These are phyloP conservation scores for Scolecobasidium constrictum DNA, from an alignment of 2,329 filamentous ascomycete species.

Conservation along the genomic window DNA sequence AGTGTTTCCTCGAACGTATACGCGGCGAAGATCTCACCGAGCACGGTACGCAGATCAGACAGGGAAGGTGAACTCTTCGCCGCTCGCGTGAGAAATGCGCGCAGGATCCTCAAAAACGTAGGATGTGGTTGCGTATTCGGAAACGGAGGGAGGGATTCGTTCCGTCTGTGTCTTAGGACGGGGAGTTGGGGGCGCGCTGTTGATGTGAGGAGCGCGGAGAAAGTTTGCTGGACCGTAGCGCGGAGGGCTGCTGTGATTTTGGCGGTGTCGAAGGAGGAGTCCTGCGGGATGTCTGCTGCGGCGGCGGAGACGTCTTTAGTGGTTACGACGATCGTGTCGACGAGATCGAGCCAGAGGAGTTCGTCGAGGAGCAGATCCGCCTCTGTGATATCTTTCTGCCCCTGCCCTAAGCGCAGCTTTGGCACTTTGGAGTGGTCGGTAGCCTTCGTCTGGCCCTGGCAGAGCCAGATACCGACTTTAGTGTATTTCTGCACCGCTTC, in stretches of 20 bases:
- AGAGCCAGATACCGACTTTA: conserved; percentile 91
- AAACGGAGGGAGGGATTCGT: conserved; percentile 15
- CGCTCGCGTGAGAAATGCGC: conserved; percentile 77
- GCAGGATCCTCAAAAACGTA: conserved; percentile 72
- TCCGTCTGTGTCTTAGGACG: conserved; percentile 9
- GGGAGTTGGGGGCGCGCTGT: conserved; percentile 35
- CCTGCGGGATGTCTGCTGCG: conserved; percentile 32
- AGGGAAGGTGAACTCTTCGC: conserved; percentile 74
- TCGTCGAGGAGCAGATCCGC: conserved; percentile 50
- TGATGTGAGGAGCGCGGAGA: conserved; percentile 72
- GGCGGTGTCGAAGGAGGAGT: conserved; percentile 39
- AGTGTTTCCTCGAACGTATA: conserved; percentile 94
- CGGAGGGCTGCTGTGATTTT: conserved; percentile 60
- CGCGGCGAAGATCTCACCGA: conserved; percentile 83
- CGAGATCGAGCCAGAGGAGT: conserved; percentile 53
- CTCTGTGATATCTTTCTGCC: conserved; percentile 29
- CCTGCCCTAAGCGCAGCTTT: conserved; percentile 19
- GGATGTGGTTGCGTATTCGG: conserved; percentile 17
- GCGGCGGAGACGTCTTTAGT: conserved; percentile 34
- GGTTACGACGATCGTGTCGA: conserved; percentile 49
- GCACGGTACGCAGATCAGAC: conserved; percentile 72
- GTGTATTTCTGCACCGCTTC: conserved; percentile 78
- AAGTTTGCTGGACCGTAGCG: conserved; percentile 76
- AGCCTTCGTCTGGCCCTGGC: conserved; percentile 69
- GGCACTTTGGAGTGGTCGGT: conserved; percentile 18